These are phyloP conservation scores for Aureobasidium sp. DNA, from an alignment of 2,329 filamentous ascomycete species.

Conservation along the genomic window DNA sequence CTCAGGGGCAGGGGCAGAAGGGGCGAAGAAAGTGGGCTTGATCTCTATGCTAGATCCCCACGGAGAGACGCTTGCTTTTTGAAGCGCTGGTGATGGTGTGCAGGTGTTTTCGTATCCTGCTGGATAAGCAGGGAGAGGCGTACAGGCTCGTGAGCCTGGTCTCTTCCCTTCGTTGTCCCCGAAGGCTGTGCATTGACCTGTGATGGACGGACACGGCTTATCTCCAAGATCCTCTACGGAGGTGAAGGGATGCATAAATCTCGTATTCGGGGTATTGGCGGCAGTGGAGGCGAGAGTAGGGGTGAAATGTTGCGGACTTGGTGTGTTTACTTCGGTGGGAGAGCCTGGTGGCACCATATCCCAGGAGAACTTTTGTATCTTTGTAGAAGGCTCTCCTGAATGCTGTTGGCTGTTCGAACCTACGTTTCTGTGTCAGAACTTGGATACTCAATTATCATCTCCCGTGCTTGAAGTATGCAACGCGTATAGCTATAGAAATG, in stretches of 20 bases:
- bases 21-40: neutral
- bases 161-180: neutral
- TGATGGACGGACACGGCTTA: neutral
- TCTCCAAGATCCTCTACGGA: neutral
- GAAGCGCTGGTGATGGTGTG: neutral
- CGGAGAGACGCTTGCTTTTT: neutral
- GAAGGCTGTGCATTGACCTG: too few relatives aligned
- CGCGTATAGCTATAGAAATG: neutral
- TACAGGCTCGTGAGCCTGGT: neutral
- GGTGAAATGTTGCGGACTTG: neutral
- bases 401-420: neutral
- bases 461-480: neutral
- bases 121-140: neutral
- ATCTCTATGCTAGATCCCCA: neutral
- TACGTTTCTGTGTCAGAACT: neutral
- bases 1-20: neutral
- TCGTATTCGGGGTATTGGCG: neutral
- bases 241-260: neutral
- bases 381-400: neutral
- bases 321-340: constrained; percentile 4
- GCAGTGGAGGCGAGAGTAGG: neutral
- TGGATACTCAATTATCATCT: neutral
- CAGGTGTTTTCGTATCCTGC: neutral
- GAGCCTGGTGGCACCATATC: neutral
- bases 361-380: neutral